These are phyloP conservation scores for Fusarium chuoi DNA, from an alignment of 2,329 filamentous ascomycete species.

Conservation along the genomic window DNA sequence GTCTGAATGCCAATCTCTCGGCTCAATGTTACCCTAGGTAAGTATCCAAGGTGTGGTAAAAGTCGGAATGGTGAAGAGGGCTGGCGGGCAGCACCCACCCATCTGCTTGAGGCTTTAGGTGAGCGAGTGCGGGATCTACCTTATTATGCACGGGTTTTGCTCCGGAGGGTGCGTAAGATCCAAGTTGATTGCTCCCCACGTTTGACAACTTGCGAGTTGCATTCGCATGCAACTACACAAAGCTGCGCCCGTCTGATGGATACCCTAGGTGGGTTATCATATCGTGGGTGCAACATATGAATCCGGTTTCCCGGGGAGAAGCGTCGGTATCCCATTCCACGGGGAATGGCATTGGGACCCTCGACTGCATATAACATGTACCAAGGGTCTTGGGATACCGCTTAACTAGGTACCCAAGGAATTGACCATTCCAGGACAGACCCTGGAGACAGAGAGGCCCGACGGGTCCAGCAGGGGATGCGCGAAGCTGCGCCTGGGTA, in stretches of 20 bases:
- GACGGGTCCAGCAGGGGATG: constrained; percentile 7
- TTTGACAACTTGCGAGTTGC: background rate
- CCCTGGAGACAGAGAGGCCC: background rate
- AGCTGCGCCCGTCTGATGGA: background rate
- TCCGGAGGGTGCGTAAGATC: constrained; percentile 6
- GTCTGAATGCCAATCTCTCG: background rate
- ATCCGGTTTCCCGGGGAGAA: background rate
- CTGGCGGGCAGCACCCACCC: background rate
- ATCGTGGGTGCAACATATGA: background rate
- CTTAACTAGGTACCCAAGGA: background rate
- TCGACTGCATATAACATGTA: constrained; percentile 8
- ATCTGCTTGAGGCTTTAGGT: background rate
- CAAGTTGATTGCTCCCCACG: constrained; percentile 7
- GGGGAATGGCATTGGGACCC: background rate
- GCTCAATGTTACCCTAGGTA: background rate
- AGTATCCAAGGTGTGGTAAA: background rate
- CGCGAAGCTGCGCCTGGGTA: background rate
- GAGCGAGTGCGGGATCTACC: background rate
- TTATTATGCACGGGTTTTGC: background rate
- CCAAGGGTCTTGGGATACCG: constrained; percentile 10
- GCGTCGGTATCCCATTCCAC: background rate
- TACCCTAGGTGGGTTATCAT: background rate
- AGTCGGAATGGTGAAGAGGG: background rate
- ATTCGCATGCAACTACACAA: background rate
- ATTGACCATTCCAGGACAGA: background rate